These are phyloP conservation scores for Neopestalotiopsis sp. DNA, from an alignment of 2,329 filamentous ascomycete genomes.

Conservation along the genomic window DNA sequence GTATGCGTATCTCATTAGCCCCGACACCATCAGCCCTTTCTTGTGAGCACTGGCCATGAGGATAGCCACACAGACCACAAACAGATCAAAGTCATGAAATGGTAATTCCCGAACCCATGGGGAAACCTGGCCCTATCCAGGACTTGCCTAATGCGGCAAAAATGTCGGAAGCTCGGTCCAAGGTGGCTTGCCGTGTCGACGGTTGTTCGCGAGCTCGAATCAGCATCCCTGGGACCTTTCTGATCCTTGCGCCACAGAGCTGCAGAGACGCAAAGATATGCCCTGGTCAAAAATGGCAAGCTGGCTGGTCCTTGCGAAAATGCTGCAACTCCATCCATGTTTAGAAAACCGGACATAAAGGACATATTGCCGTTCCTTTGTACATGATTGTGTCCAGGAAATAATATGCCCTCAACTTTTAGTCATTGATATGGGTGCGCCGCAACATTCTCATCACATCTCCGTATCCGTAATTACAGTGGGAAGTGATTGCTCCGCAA, in stretches of 20 bases:
- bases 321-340: neutral
- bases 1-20: neutral
- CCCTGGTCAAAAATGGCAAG: neutral
- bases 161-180: conserved; percentile 6
- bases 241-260: neutral
- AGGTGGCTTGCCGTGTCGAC: neutral
- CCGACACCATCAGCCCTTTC: neutral
- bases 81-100: neutral
- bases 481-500: neutral
- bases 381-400: neutral
- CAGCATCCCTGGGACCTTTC: neutral
- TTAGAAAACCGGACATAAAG: neutral
- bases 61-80: neutral
- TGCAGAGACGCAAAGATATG: neutral
- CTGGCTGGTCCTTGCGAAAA: neutral
- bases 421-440: neutral
- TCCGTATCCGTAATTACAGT: neutral
- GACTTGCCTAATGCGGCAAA: conserved; percentile 12
- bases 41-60: neutral
- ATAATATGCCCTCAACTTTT: neutral
- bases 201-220: conserved; percentile 1
- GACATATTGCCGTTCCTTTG: neutral
- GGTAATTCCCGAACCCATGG: conserved; percentile 2
- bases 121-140: neutral
- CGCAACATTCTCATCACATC: neutral